phyloP scores from a whole-genome alignment of 2,329 filamentous ascomycete genomes.

The Alternaria triticina region DNA sequence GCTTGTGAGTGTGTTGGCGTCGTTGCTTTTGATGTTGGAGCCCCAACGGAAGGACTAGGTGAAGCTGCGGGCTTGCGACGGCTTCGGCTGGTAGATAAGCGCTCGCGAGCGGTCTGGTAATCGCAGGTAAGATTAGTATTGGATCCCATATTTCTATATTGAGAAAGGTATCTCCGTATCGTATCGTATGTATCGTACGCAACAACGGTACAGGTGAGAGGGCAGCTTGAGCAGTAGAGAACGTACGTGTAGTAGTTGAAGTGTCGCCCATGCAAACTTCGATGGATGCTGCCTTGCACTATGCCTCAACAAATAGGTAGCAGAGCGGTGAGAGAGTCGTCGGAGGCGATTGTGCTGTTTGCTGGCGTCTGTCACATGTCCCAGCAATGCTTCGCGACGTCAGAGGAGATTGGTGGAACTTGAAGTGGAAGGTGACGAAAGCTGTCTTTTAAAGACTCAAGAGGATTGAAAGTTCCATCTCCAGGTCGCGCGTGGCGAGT shows the following conservation, averaged over 20 bases:
- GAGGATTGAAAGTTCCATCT: neutral
- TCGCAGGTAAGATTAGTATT: neutral
- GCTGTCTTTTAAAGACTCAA: neutral
- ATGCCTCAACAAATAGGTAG: neutral
- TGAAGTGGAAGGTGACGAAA: neutral
- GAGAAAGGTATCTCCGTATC: neutral
- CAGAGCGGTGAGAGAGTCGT: slow-evolving; percentile 4
- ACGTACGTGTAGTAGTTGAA: neutral
- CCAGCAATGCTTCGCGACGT: neutral
- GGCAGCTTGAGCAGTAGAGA: neutral
- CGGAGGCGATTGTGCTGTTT: neutral
- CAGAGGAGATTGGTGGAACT: neutral
- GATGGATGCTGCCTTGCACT: neutral
- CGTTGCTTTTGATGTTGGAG: neutral
- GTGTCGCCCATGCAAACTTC: neutral
- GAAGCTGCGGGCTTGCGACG: neutral
- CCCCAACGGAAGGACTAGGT: neutral
- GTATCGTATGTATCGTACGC: slow-evolving; percentile 1
- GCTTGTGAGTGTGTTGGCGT: neutral
- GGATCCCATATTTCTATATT: slow-evolving; percentile 1
- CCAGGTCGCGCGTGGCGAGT: no score
- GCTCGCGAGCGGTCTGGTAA: neutral
- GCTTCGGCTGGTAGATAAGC: neutral
- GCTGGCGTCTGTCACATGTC: neutral
- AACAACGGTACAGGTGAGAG: neutral